A percentile compares a stretch with the other conserved stretches of the same genome.
phyloP scores from a whole-genome alignment of 805 yeast genomes.

The Myxozyma neglecta region DNA sequence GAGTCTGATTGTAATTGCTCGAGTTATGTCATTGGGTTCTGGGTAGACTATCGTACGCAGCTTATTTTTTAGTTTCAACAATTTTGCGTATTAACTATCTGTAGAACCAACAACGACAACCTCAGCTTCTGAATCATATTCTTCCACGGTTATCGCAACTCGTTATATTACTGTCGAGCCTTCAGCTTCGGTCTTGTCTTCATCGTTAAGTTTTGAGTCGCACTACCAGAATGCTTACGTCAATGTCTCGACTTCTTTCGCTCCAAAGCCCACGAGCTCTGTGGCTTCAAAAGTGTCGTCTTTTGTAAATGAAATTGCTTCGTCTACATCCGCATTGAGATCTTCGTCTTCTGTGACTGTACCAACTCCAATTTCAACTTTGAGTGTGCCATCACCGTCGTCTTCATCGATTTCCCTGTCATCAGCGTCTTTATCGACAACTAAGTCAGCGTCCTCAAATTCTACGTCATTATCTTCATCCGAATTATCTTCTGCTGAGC shows the following conservation, averaged over 20 bases:
- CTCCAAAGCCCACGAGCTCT: conserved; percentile 8
- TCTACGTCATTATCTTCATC: not conserved
- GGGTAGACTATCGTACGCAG: conserved; percentile 23
- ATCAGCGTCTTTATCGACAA: not conserved
- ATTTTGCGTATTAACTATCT: not conserved
- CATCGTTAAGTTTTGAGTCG: not conserved
- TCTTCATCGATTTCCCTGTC: not conserved
- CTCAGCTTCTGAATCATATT: conserved; percentile 1
- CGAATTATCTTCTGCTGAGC: not conserved
- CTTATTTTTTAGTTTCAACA: not conserved
- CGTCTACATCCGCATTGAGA: too few relatives aligned
- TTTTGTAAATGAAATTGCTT: too few relatives aligned
- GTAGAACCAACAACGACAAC: conserved; percentile 14
- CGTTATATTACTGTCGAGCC: conserved; percentile 21
- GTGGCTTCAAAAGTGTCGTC: not conserved
- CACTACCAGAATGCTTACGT: conserved; percentile 1
- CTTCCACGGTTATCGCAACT: conserved; percentile 10
- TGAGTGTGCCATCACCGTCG: not conserved
- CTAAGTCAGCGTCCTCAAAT: not conserved
- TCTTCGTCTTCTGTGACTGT: too few relatives aligned
- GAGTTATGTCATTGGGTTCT: conserved; percentile 20
- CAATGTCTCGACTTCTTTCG: not conserved
- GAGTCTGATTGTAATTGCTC: conserved; percentile 13
- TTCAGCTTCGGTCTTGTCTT: not conserved
- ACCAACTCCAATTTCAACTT: too few relatives aligned